Percentiles rank a stretch among this genome's conserved stretches.
Evolutionary conservation across 1,284 basidiomycete species (phyloP).

Genomic region (Fomitiporia mediterranea): DNA sequence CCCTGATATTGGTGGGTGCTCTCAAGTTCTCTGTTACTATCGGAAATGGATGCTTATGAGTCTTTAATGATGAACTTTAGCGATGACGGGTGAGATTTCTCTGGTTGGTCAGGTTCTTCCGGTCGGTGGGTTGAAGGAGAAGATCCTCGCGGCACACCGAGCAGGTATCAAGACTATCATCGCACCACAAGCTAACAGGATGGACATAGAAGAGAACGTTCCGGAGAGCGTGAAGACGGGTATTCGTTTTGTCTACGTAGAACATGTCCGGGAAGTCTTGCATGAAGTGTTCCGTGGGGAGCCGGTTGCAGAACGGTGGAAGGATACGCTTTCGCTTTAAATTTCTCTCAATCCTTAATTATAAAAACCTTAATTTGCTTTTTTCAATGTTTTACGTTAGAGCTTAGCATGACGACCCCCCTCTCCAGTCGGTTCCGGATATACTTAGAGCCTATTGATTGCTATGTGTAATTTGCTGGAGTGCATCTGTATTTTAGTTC

Average conservation of each 20-base stretch:
- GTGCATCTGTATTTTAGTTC: too few species aligned
- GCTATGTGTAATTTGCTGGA: too few species aligned
- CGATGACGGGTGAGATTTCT: slow-evolving; percentile 95
- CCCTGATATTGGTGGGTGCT: slow-evolving; percentile 76
- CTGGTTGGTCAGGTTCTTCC: slow-evolving; percentile 90
- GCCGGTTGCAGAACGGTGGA: slow-evolving; percentile 59
- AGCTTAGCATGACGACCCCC: too few species aligned
- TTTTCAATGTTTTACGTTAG: too few species aligned
- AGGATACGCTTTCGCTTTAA: slow-evolving; percentile 39
- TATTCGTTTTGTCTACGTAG: slow-evolving; percentile 90
- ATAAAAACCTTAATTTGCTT: too few species aligned
- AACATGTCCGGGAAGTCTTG: slow-evolving; percentile 84
- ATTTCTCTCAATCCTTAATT: not conserved
- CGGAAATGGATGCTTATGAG: slow-evolving; percentile 10
- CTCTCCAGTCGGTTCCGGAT: too few species aligned
- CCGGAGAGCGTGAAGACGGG: slow-evolving; percentile 92
- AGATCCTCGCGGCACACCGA: slow-evolving; percentile 91
- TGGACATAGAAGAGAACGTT: slow-evolving; percentile 94
- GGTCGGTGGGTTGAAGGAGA: slow-evolving; percentile 92
- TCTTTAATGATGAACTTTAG: slow-evolving; percentile 35
- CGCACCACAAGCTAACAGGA: slow-evolving; percentile 81
- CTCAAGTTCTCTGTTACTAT: not conserved
- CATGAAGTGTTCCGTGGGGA: slow-evolving; percentile 77
- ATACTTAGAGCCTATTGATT: too few species aligned
- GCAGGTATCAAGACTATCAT: slow-evolving; percentile 91